Base-by-base conservation (phyloP, 1,139 yeast species). In the Suhomyces taliae region DNA sequence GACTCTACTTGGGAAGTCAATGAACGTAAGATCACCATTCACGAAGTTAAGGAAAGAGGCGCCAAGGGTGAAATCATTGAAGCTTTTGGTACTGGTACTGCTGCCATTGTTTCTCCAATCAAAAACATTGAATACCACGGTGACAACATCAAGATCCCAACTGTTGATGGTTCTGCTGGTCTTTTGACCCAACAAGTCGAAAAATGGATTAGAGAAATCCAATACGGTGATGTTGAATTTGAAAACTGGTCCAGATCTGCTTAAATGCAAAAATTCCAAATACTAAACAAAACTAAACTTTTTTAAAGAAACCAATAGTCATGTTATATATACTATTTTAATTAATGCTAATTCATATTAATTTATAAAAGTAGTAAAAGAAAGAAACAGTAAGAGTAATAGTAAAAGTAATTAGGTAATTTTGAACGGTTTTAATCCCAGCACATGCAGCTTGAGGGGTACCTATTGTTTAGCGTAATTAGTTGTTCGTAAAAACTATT, bases 1-100 rank as follows among this genome's bases (percentile, higher is more conserved):
- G 80, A 83, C 58, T 72, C 76, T 37, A 88, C 87, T 66, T 93
- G 97, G 67, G 71, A 47, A 10, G 62, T 72, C 35, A 57, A 57
- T 35, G 78, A 72, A 57, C 60, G 71, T 41, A 66, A 60, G 53
- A 65, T 69, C 57, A 65, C 76, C 39, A 65, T 72, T 41, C 59
- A 54, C 46, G 77, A 73, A 45, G 61, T 73, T 43, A 59, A 59
- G 50, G 63, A 62, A 44, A 65, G 70, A 24, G 64, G 68, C 24
- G 63, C 60, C 33, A 67, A 66, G 54, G 69, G 69, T 43, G 62
- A 72, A 44, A 62, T 73, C 45, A 60, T 70, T 10, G 78, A 73
- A 57, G 75, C 76, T 2, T 73, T 73, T 46, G 71, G 72, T 8
- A 61, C 72, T 36, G 78, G 78, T 14, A 73, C 78, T 38, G 77